These are phyloP conservation scores for Mycosphaerella sp. DNA, from an alignment of 2,329 filamentous ascomycete genomes.

Conservation along the genomic window DNA sequence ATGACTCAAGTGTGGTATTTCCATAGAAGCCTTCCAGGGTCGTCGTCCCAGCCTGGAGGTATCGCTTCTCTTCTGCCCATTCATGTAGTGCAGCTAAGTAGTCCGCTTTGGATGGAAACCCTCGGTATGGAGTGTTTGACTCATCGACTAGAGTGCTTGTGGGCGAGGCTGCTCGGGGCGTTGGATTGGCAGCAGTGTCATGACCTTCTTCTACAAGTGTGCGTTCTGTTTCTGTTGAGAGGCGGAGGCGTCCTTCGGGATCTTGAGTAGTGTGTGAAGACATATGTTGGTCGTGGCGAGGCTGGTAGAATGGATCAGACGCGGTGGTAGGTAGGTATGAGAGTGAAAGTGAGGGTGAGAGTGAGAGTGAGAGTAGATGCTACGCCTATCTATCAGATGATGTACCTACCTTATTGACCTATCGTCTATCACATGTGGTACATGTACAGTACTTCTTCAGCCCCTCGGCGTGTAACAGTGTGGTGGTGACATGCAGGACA, in stretches of 20 bases:
- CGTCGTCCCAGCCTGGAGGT: conserved; percentile 21
- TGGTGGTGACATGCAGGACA: not conserved
- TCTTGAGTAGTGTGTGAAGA: conserved; percentile 1
- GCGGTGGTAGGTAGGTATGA: not conserved
- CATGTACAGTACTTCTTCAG: no score
- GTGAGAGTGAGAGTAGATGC: no score
- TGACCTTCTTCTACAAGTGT: not conserved
- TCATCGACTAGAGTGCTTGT: conserved; percentile 1
- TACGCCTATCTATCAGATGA: not conserved
- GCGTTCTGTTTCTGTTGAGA: conserved; percentile 8
- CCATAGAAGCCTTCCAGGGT: conserved; percentile 29
- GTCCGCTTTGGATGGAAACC: conserved; percentile 28
- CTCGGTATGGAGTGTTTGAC: conserved; percentile 21
- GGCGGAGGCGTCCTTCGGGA: not conserved
- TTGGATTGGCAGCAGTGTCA: not conserved
- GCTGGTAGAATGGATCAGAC: not conserved
- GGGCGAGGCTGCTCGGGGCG: conserved; percentile 5
- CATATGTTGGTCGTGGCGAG: not conserved
- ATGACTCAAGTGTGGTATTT: conserved; percentile 27
- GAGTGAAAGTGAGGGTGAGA: not conserved
- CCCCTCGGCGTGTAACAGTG: not conserved
- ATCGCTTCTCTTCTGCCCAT: conserved; percentile 31
- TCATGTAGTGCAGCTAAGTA: conserved; percentile 28
- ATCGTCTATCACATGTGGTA: not conserved
- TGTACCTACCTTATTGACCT: not conserved